Evolutionary conservation across 2,329 filamentous ascomycete genomes (phyloP), one percentile per base, ranked within the genome.

Genomic region (Ramularia collo-cygni): DNA sequence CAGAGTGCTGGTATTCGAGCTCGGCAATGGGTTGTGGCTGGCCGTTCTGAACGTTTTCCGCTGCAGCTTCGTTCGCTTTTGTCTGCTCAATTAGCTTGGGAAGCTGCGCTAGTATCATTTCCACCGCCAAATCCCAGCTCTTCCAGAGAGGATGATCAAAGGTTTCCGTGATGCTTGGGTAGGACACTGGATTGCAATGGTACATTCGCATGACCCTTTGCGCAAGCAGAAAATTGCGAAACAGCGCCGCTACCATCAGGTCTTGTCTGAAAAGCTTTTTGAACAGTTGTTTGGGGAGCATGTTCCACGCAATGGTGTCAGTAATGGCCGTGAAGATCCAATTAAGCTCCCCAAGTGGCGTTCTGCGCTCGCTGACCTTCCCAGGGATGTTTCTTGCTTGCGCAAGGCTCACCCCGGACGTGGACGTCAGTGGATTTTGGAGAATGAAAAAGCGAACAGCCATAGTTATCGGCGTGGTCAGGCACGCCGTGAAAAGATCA

Each of bases 271-370:
- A 98, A 44, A 96, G 85, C 63, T 95, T 95, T 64, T 94, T 89
- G 66, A 98, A 98, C 8, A 95, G 69, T 14, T 88, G 79, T 32
- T 90, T 83, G 3, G 89, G 86, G 3, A 98, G 69, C 4, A 87
- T 93, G 21, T 94, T 96, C 92, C 92, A 98, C 0, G 92, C 92
- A 55, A 98, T 98, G 1, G 90, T 96, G 61, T 98, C 92, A 0
- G 92, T 98, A 50, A 98, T 96, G 39, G 92, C 92, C 1, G 92
- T 98, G 59, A 98, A 96, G 26, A 98, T 98, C 92, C 92, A 98
- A 58, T 98, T 98, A 10, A 98, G 71, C 66, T 98, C 92, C 47
- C 92, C 92, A 24, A 98, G 74, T 7, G 92, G 92, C 35, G 92
- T 96, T 57, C 92, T 76, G 44, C 92, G 77, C 64, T 98, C 92